A percentile compares a stretch with the other conserved stretches of the same genome.
Evolutionary conservation across 768 basidiomycete genomes (phyloP).

Genomic region (Amanita subjunquillea): DNA sequence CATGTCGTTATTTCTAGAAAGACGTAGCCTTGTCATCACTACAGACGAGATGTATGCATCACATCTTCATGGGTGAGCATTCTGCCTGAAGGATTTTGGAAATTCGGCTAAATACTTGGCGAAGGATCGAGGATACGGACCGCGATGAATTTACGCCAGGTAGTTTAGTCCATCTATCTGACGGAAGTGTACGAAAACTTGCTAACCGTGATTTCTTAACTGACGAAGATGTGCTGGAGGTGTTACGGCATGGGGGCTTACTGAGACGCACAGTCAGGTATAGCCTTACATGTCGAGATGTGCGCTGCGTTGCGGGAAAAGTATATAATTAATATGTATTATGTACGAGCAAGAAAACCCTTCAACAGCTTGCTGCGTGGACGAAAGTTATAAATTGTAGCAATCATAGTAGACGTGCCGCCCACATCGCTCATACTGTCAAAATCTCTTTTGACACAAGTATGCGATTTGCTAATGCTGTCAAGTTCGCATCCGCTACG

Average conservation of each 20-base stretch:
- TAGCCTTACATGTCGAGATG: conserved; percentile 82
- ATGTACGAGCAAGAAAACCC: background rate
- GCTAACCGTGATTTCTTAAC: conserved; percentile 51
- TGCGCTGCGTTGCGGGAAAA: conserved; percentile 46
- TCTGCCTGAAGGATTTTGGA: background rate
- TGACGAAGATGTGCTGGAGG: conserved; percentile 24
- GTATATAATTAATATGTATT: conserved; percentile 1
- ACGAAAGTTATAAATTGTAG: background rate
- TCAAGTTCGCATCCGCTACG: conserved; percentile 88
- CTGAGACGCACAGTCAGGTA: conserved; percentile 53
- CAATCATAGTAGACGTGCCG: background rate
- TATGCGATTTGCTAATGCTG: conserved; percentile 76
- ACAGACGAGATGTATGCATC: conserved; percentile 54
- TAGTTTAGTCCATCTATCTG: conserved; percentile 14
- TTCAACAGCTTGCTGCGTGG: conserved; percentile 13
- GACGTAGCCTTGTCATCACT: conserved; percentile 78
- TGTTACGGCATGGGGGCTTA: conserved; percentile 36
- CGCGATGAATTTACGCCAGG: conserved; percentile 35
- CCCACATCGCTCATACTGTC: conserved; percentile 4
- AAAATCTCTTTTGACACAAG: conserved; percentile 62
- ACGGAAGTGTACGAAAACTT: conserved; percentile 19
- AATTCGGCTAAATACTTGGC: conserved; percentile 4
- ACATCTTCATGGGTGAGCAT: conserved; percentile 61
- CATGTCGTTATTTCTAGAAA: conserved; percentile 71
- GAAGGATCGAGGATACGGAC: conserved; percentile 46